A percentile compares a stretch with the other conserved stretches of the same genome.
Conservation (phyloP, 2,329 filamentous ascomycete genomes). For the Cercospora sp. region DNA sequence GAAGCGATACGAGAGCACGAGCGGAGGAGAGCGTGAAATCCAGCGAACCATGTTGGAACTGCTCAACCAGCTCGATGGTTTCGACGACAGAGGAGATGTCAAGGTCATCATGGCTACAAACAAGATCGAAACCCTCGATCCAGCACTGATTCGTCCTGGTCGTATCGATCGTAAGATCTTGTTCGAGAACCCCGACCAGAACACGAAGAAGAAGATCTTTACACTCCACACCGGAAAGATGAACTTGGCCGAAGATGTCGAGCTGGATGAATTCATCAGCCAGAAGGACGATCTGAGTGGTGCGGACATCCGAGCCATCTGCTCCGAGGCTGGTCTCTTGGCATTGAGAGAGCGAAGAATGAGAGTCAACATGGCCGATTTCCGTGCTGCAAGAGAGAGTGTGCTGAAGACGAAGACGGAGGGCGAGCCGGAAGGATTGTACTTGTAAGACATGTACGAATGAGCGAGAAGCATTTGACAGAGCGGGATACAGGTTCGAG, state of each 20-base stretch:
- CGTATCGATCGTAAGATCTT: slow-evolving; percentile 98
- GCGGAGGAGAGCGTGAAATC: slow-evolving; percentile 93
- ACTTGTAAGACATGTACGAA: slow-evolving; percentile 70
- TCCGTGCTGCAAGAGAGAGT: slow-evolving; percentile 85
- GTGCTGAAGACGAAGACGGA: slow-evolving; percentile 98
- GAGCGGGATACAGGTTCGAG: not conserved
- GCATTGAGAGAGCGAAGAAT: slow-evolving; percentile 92
- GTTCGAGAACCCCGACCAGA: slow-evolving; percentile 75
- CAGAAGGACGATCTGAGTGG: slow-evolving; percentile 98
- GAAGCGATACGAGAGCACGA: slow-evolving; percentile 97
- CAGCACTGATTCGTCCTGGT: slow-evolving; percentile 90
- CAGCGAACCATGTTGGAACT: slow-evolving; percentile 98
- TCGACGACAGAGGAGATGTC: slow-evolving; percentile 97
- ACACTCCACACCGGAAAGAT: slow-evolving; percentile 98
- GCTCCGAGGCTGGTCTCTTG: slow-evolving; percentile 93
- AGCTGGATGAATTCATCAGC: slow-evolving; percentile 95
- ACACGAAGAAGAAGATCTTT: slow-evolving; percentile 97
- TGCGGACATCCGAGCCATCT: slow-evolving; percentile 98
- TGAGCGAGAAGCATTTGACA: not conserved
- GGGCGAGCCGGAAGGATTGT: slow-evolving; percentile 96
- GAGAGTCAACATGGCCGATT: slow-evolving; percentile 99
- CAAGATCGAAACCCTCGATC: slow-evolving; percentile 98
- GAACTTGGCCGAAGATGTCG: slow-evolving; percentile 94
- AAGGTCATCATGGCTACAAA: slow-evolving; percentile 99
- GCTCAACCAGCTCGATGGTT: slow-evolving; percentile 96